Percentiles rank a stretch among this genome's conserved stretches.
phyloP scores from a whole-genome alignment of 78 protist species.

The Chrysochromulina tobinii region DNA sequence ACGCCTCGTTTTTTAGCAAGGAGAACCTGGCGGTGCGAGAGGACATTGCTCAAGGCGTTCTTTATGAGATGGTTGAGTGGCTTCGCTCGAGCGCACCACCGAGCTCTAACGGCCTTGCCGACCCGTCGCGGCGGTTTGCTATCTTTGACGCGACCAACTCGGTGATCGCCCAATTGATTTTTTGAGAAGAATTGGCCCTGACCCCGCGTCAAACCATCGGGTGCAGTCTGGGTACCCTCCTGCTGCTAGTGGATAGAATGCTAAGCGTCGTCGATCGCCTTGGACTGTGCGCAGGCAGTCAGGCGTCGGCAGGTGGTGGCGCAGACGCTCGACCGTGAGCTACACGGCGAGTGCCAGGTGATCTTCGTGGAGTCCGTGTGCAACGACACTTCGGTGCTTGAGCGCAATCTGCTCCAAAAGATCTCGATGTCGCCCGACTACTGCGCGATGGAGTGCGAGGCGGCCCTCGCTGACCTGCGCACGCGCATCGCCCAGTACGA shows the following conservation, averaged over 20 bases:
- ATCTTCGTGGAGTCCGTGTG: neutral
- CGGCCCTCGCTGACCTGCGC: neutral
- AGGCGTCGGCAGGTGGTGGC: neutral
- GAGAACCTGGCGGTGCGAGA: neutral
- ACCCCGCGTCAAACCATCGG: too few relatives aligned
- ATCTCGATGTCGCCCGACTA: neutral
- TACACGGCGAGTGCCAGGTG: neutral
- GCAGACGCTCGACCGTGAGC: neutral
- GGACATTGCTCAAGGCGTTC: neutral
- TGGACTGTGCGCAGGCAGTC: too few relatives aligned
- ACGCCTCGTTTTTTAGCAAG: too few relatives aligned
- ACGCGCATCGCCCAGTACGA: neutral
- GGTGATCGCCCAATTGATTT: too few relatives aligned
- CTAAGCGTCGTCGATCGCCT: too few relatives aligned
- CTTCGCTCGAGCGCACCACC: neutral
- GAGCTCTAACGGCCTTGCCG: too few relatives aligned
- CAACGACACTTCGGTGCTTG: neutral
- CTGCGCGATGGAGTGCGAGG: neutral
- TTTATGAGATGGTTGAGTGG: neutral
- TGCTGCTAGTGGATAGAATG: too few relatives aligned
- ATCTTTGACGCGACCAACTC: conserved; percentile 3
- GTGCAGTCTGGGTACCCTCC: too few relatives aligned
- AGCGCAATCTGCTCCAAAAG: neutral
- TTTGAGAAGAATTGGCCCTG: too few relatives aligned
- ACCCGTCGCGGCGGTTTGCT: neutral